Conservation (phyloP, 176 grass and related monocot genomes). For the Microstegium vimineum region DNA sequence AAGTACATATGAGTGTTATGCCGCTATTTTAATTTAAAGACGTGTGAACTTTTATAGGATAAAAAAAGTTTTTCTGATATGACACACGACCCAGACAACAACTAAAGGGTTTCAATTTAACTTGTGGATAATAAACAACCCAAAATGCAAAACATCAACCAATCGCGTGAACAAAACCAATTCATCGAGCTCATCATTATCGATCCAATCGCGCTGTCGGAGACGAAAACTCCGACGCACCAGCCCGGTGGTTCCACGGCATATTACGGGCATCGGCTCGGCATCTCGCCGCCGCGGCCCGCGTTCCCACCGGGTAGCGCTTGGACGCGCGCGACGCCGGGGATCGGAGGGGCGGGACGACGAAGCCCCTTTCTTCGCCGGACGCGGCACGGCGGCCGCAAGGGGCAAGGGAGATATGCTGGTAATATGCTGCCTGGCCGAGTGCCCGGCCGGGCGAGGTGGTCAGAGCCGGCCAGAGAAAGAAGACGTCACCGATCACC, state of each 20-base stretch:
- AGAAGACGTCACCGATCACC: neutral
- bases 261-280: constrained; percentile 8
- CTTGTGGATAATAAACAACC: too few relatives aligned
- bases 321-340: constrained; percentile 7
- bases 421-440: neutral
- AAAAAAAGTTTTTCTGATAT: too few relatives aligned
- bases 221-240: neutral
- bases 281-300: neutral
- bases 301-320: neutral
- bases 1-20: too few relatives aligned
- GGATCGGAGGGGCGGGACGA: neutral
- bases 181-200: neutral
- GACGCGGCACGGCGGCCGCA: neutral
- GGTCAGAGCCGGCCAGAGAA: too few relatives aligned
- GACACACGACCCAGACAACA: too few relatives aligned
- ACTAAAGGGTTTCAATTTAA: too few relatives aligned
- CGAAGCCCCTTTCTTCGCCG: too few relatives aligned
- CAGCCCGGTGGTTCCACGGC: neutral
- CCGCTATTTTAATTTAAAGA: too few relatives aligned
- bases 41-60: too few relatives aligned
- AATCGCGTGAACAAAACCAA: neutral
- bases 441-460: too few relatives aligned
- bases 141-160: neutral
- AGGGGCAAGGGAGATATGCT: neutral
- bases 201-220: neutral